phyloP scores from a whole-genome alignment of 768 basidiomycete genomes.

The Cyathus striatus region DNA sequence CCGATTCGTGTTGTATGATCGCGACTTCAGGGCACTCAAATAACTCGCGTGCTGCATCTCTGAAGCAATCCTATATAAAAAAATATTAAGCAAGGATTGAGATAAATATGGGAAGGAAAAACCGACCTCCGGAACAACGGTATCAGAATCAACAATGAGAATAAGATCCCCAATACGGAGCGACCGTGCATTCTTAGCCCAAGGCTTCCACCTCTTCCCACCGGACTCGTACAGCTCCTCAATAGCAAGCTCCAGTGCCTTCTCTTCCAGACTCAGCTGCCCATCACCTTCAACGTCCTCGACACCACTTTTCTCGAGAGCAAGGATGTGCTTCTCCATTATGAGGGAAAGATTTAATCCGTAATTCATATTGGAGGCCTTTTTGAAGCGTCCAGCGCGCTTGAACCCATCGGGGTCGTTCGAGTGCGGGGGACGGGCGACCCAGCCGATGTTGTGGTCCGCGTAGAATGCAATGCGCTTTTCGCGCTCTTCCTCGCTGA shows the following conservation, averaged over 20 bases:
- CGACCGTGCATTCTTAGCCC: constrained; percentile 72
- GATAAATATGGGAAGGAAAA: neutral
- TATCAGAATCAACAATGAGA: constrained; percentile 79
- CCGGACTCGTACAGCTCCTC: constrained; percentile 65
- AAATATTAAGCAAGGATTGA: neutral
- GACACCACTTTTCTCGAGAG: constrained; percentile 36
- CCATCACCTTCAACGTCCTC: constrained; percentile 29
- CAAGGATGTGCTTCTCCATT: constrained; percentile 47
- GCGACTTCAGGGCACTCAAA: constrained; percentile 77
- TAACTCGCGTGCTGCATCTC: constrained; percentile 86
- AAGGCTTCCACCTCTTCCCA: constrained; percentile 58
- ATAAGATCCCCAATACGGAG: constrained; percentile 77
- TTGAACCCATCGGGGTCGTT: constrained; percentile 60
- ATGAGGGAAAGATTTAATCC: constrained; percentile 63
- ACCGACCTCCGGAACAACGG: constrained; percentile 65
- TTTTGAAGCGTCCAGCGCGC: constrained; percentile 88
- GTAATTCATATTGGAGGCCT: constrained; percentile 88
- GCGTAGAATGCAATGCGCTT: constrained; percentile 71
- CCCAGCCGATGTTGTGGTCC: constrained; percentile 76
- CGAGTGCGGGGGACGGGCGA: constrained; percentile 74
- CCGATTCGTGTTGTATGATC: constrained; percentile 89
- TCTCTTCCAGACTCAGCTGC: constrained; percentile 56
- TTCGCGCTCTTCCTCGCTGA: constrained; percentile 56
- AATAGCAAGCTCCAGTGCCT: constrained; percentile 66
- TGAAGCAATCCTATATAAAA: constrained; percentile 67